Evolutionary conservation across 2,329 filamentous ascomycete genomes (phyloP).

Genomic region (Uncinocarpus reesii): DNA sequence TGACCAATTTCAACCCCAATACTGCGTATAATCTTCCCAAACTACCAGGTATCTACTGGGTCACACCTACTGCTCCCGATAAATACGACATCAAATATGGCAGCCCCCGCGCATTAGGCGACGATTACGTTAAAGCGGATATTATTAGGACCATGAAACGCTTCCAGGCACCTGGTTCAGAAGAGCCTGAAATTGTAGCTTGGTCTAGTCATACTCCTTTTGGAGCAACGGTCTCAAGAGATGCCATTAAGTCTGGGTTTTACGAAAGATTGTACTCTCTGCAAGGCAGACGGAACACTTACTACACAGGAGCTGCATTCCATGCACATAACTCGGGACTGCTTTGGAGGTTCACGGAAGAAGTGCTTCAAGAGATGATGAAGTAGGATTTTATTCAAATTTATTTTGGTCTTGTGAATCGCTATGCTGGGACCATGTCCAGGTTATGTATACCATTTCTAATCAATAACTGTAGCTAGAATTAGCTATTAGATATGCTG

Average conservation of each 20-base stretch:
- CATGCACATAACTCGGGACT: constrained; percentile 10
- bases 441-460: too few relatives aligned
- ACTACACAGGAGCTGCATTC: constrained; percentile 35
- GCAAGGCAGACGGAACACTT: constrained; percentile 35
- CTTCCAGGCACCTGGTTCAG: constrained; percentile 5
- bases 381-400: too few relatives aligned
- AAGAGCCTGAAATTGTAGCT: constrained; percentile 19
- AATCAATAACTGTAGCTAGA: too few relatives aligned
- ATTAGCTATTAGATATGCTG: too few relatives aligned
- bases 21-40: constrained; percentile 22
- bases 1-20: constrained; percentile 19
- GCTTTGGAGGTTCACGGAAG: constrained; percentile 17
- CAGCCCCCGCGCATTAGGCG: constrained; percentile 13
- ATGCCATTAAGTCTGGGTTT: constrained; percentile 31
- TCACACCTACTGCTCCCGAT: constrained; percentile 16
- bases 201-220: constrained; percentile 30
- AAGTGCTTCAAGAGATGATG: constrained; percentile 1
- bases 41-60: constrained; percentile 22
- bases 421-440: too few relatives aligned
- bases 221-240: constrained; percentile 23
- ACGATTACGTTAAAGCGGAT: constrained; percentile 21
- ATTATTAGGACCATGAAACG: constrained; percentile 21
- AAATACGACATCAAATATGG: constrained; percentile 7
- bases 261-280: constrained; percentile 32
- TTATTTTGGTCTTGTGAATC: too few relatives aligned